Conservation (phyloP, 805 yeast species). For the Tetrapisispora taiwanensis region DNA sequence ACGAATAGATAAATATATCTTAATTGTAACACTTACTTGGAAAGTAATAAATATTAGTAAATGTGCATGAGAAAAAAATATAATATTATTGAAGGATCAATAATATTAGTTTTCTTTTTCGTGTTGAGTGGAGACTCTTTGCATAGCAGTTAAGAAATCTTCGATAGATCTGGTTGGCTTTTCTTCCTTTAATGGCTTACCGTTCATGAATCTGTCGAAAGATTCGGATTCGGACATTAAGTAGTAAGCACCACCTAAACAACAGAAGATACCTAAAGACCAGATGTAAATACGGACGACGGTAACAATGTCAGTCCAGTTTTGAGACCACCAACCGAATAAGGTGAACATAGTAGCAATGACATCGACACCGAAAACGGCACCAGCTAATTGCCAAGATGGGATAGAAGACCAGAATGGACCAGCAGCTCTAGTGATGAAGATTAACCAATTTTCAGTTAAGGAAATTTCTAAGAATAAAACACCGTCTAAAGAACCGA, state of each 20-base stretch:
- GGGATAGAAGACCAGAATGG: slow-evolving; percentile 96
- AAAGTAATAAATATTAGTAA: slow-evolving; percentile 1
- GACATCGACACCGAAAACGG: slow-evolving; percentile 82
- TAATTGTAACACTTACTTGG: neutral
- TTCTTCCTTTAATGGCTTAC: slow-evolving; percentile 54
- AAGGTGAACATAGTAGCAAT: slow-evolving; percentile 84
- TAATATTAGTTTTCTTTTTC: slow-evolving; percentile 58
- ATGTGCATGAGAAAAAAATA: neutral
- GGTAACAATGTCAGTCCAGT: slow-evolving; percentile 93
- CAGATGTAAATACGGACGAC: slow-evolving; percentile 90
- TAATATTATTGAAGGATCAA: neutral
- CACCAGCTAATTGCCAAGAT: slow-evolving; percentile 95
- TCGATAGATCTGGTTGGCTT: slow-evolving; percentile 58
- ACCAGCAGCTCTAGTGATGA: slow-evolving; percentile 93
- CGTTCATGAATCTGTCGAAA: slow-evolving; percentile 78
- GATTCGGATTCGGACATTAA: slow-evolving; percentile 73
- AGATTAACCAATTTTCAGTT: slow-evolving; percentile 95
- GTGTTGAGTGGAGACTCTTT: slow-evolving; percentile 84
- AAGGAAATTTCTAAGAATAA: slow-evolving; percentile 87
- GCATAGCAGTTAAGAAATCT: slow-evolving; percentile 79
- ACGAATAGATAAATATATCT: neutral
- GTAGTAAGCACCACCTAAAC: slow-evolving; percentile 93
- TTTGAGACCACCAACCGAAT: slow-evolving; percentile 97
- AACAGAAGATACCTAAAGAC: slow-evolving; percentile 95
- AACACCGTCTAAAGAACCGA: slow-evolving; percentile 89